A percentile compares a stretch with the other conserved stretches of the same genome.
These are phyloP conservation scores for Capsicum pubescens DNA, from an alignment of 257 asterid genomes.

Conservation along the genomic window DNA sequence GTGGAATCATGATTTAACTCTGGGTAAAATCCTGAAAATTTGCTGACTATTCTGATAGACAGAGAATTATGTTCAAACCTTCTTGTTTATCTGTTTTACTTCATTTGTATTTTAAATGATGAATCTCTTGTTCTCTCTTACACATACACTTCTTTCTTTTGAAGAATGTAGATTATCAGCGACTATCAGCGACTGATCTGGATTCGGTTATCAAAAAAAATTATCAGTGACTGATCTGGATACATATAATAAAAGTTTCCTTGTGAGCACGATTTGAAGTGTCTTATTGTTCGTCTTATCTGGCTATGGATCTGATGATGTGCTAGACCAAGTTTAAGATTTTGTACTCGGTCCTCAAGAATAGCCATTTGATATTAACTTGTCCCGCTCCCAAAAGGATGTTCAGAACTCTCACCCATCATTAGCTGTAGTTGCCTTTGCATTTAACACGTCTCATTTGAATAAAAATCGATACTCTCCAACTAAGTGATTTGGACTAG, in stretches of 20 bases:
- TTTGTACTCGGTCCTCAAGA: not conserved
- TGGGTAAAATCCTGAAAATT: not conserved
- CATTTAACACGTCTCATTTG: not conserved
- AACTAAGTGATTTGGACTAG: not conserved
- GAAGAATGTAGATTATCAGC: constrained; percentile 1
- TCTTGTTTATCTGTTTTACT: not conserved
- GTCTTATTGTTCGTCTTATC: not conserved
- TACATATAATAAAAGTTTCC: not conserved
- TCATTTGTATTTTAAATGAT: too few relatives aligned
- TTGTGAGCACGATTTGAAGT: not conserved
- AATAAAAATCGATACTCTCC: not conserved
- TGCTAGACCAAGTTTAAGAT: not conserved
- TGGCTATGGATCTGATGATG: not conserved
- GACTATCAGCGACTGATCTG: not conserved
- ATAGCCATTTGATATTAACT: constrained; percentile 6
- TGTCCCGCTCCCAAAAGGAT: not conserved
- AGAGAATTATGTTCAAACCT: not conserved
- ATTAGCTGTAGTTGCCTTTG: not conserved
- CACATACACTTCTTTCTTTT: not conserved
- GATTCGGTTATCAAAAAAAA: too few relatives aligned
- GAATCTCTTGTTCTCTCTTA: too few relatives aligned
- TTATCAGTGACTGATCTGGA: not conserved
- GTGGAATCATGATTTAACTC: not conserved
- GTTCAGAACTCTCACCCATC: not conserved
- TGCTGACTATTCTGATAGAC: not conserved